Evolutionary conservation across 2,329 filamentous ascomycete species (phyloP), one percentile per base, ranked within the genome.

Genomic region (Exophiala aquamarina): DNA sequence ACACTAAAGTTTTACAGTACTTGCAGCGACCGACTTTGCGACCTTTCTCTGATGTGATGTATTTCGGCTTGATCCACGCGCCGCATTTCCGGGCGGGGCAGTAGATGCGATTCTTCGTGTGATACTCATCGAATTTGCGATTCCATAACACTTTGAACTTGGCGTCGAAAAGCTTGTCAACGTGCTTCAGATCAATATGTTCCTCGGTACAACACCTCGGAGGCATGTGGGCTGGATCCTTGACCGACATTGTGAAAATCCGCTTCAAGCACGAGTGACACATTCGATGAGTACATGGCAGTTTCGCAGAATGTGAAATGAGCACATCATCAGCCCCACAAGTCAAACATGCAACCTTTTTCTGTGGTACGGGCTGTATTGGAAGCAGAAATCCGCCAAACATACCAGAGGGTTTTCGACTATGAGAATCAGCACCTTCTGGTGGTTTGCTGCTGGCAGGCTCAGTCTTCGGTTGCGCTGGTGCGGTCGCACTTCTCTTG

Each of bases 71-170:
- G 65, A 95, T 91, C 85, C 84, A 89, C 62, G 87, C 81, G 19
- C 86, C 86, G 60, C 90, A 95, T 34, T 77, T 77, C 42, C 77
- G 76, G 2, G 75, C 76, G 0, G 89, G 87, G 58, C 90, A 95
- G 65, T 92, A 92, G 28, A 91, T 75, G 35, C 86, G 81, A 62
- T 88, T 87, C 41, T 78, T 80, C 1, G 84, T 84, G 3, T 85
- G 84, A 59, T 81, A 88, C 63, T 94, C 87, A 58, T 83, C 75
- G 61, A 84, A 93, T 61, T 89, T 92, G 48, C 77, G 78, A 63
- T 93, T 92, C 88, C 89, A 95, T 1, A 74, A 74, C 56, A 75
- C 81, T 70, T 93, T 92, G 73, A 93, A 92, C 43, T 77, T 74
- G 47, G 75, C 63, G 60, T 87, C 80, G 61, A 95, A 90, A 6